Conservation (phyloP, 441 rosid genomes). For the Kokia cookei region DNA sequence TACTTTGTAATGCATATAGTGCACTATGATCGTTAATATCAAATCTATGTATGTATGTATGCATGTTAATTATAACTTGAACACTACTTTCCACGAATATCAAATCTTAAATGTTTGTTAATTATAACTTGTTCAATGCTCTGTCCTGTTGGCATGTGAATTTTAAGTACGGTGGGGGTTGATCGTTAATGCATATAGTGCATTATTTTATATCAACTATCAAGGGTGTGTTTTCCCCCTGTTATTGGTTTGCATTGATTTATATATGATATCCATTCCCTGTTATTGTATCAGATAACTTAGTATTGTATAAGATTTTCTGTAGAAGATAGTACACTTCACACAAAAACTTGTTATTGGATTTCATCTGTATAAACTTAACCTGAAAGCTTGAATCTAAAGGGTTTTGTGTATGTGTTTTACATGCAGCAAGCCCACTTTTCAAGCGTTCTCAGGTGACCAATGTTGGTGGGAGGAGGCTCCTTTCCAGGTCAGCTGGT, state of each 20-base stretch:
- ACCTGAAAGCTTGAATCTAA: background rate
- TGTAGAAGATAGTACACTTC: background rate
- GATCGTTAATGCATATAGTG: background rate
- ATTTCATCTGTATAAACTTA: background rate
- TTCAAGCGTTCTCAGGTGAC: background rate
- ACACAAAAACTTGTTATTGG: background rate
- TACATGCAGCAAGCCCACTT: background rate
- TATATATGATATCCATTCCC: background rate
- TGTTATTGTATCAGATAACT: background rate
- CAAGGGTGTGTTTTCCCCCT: background rate
- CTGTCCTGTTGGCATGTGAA: background rate
- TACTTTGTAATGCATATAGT: too few species aligned
- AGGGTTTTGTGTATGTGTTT: background rate
- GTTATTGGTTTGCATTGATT: background rate
- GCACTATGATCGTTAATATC: too few species aligned
- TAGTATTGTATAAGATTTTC: background rate
- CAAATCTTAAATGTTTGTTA: background rate
- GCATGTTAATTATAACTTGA: too few species aligned
- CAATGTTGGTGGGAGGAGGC: background rate
- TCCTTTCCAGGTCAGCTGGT: conserved; percentile 1
- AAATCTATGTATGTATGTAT: too few species aligned
- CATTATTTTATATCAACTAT: background rate
- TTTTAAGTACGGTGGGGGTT: background rate
- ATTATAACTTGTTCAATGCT: background rate
- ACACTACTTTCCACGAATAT: background rate